Conservation (phyloP, 176 grass and related monocot genomes). For the Poa pratensis region DNA sequence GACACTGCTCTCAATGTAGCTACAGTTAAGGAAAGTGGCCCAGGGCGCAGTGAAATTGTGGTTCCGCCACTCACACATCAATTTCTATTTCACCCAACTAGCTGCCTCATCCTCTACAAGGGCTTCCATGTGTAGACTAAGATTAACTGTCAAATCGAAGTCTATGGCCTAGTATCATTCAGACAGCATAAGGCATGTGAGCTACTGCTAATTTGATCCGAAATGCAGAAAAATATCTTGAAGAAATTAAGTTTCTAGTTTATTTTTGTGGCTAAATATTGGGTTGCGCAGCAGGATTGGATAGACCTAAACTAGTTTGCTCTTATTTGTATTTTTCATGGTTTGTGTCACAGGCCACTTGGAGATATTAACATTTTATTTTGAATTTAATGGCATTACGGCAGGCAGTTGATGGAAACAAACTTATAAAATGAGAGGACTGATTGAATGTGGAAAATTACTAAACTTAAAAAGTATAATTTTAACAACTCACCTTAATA, state of each 20-base stretch:
- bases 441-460: background rate
- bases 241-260: background rate
- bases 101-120: background rate
- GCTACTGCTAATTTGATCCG: background rate
- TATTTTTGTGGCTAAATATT: background rate
- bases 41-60: no score
- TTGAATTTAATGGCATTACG: background rate
- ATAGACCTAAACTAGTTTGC: background rate
- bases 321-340: background rate
- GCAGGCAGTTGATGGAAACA: background rate
- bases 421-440: background rate
- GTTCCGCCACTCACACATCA: no score
- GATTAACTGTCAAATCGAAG: background rate
- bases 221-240: background rate
- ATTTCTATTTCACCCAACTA: background rate
- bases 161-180: background rate
- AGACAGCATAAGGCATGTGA: background rate
- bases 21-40: no score
- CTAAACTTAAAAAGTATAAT: background rate
- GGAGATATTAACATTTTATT: background rate
- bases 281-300: background rate
- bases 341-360: background rate
- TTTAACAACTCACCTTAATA: slow-evolving; percentile 66
- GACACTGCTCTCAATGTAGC: no score
- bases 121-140: background rate